Evolutionary conservation across 2,329 filamentous ascomycete genomes (phyloP), one percentile per base, ranked within the genome.

Genomic region (Epichloe brachyelytri): DNA sequence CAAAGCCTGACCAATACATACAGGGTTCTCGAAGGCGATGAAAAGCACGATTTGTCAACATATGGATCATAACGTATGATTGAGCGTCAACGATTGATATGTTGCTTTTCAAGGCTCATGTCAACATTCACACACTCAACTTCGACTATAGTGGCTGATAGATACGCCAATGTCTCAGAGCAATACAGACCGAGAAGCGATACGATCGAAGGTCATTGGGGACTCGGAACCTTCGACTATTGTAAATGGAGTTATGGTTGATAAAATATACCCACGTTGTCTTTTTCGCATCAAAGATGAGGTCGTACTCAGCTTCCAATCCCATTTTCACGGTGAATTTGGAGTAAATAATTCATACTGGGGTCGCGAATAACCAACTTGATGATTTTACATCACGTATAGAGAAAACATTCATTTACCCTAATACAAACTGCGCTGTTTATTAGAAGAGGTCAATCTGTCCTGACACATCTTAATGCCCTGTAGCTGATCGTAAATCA

Each of bases 11-110:
- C 45, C 10, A 17, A 14, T 6, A 15, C 6, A 26, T 12, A 14
- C 49, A 79, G 76, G 3, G 71, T 79, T 14, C 67, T 79, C 11
- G 76, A 79, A 54, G 70, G 72, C 12, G 75, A 79, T 46, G 76
- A 79, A 54, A 77, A 74, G 57, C 66, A 75, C 41, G 76, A 79
- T 44, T 58, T 65, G n/a, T 76, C 73, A 0, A 66, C 65, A 12
- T 74, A 74, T 49, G 70, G 67, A 30, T 46, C 51, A 3, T 52
- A 45, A 37, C 2, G 17, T 22, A 22, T 45, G 34, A 44, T 7
- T 36, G 15, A 30, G 19, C 14, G 11, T 20, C 11, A 22, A 3
- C 6, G 12, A 15, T 36, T 4, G 43, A 20, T 38, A 0, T 26
- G 26, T 11, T 4, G 38, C 37, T 19, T 34, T 38, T 14, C 11